A percentile compares a stretch with the other conserved stretches of the same genome.
phyloP scores from a whole-genome alignment of 495 filamentous ascomycete species.

The Astrothelium macrocarpum region DNA sequence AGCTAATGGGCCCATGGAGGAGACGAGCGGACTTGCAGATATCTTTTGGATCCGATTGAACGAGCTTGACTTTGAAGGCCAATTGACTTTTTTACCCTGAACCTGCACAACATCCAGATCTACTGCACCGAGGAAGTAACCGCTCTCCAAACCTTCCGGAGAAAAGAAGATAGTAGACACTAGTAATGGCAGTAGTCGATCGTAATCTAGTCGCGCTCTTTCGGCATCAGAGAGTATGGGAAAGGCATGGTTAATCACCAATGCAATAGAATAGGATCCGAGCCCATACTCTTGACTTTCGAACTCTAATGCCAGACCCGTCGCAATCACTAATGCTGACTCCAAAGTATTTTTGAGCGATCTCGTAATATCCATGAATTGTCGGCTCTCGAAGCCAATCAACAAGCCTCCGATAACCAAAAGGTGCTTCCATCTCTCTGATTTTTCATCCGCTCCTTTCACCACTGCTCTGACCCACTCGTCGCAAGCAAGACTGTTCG shows the following conservation, averaged over 20 bases:
- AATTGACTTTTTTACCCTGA: conserved; percentile 56
- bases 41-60: conserved; percentile 36
- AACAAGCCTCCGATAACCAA: conserved; percentile 72
- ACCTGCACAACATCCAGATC: conserved; percentile 62
- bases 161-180: conserved; percentile 58
- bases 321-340: conserved; percentile 63
- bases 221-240: conserved; percentile 54
- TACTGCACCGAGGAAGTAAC: conserved; percentile 69
- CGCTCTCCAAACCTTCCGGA: conserved; percentile 68
- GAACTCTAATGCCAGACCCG: conserved; percentile 64
- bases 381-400: conserved; percentile 66
- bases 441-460: conserved; percentile 73
- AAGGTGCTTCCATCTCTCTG: conserved; percentile 80
- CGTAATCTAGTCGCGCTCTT: conserved; percentile 54
- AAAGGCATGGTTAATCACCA: conserved; percentile 74
- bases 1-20: conserved; percentile 70
- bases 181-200: conserved; percentile 59
- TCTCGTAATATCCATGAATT: conserved; percentile 51
- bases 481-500: conserved; percentile 36
- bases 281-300: conserved; percentile 40
- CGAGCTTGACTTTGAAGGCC: conserved; percentile 51
- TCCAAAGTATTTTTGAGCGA: conserved; percentile 63
- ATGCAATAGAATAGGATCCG: conserved; percentile 50
- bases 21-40: conserved; percentile 56
- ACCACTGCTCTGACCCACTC: conserved; percentile 79